A percentile compares a stretch with the other conserved stretches of the same genome.
Conservation (phyloP, 257 asterid species). For the Linderniella brevidens region DNA sequence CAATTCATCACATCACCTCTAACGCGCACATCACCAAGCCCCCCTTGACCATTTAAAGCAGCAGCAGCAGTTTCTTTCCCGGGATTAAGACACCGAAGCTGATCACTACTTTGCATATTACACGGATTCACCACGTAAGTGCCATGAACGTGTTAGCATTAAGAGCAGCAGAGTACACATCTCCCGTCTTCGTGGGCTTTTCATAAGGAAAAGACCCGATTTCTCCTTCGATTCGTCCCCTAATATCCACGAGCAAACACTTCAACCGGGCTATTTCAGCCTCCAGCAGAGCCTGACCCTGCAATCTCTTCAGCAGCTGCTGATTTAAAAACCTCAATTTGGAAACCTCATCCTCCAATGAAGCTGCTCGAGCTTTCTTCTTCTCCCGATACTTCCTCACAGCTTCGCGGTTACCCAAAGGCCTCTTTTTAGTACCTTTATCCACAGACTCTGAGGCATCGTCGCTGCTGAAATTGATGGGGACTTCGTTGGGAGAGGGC, state of each 20-base stretch:
- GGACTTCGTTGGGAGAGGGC: slow-evolving; percentile 48
- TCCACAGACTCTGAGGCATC: slow-evolving; percentile 75
- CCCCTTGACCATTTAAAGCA: slow-evolving; percentile 26
- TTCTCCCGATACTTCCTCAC: slow-evolving; percentile 90
- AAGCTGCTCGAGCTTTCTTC: slow-evolving; percentile 83
- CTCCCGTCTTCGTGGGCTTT: slow-evolving; percentile 42
- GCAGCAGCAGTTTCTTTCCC: slow-evolving; percentile 42
- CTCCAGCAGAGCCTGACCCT: slow-evolving; percentile 71
- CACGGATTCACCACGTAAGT: slow-evolving; percentile 63
- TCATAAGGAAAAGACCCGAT: slow-evolving; percentile 90
- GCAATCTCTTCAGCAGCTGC: slow-evolving; percentile 77
- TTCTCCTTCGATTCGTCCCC: slow-evolving; percentile 95
- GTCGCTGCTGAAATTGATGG: slow-evolving; percentile 51
- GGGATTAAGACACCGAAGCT: slow-evolving; percentile 60
- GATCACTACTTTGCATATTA: slow-evolving; percentile 58
- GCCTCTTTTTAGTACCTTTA: slow-evolving; percentile 52
- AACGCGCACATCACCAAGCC: slow-evolving; percentile 61
- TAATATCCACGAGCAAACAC: slow-evolving; percentile 81
- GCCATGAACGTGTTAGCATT: slow-evolving; percentile 36
- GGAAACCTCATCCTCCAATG: slow-evolving; percentile 74
- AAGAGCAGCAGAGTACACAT: slow-evolving; percentile 22
- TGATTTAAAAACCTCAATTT: slow-evolving; percentile 64
- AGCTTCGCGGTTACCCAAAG: slow-evolving; percentile 81
- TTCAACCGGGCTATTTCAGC: slow-evolving; percentile 86
- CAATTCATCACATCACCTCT: no score